Evolutionary conservation across 2,329 filamentous ascomycete genomes (phyloP), one percentile per base, ranked within the genome.

Genomic region (Trichoderma koningii): DNA sequence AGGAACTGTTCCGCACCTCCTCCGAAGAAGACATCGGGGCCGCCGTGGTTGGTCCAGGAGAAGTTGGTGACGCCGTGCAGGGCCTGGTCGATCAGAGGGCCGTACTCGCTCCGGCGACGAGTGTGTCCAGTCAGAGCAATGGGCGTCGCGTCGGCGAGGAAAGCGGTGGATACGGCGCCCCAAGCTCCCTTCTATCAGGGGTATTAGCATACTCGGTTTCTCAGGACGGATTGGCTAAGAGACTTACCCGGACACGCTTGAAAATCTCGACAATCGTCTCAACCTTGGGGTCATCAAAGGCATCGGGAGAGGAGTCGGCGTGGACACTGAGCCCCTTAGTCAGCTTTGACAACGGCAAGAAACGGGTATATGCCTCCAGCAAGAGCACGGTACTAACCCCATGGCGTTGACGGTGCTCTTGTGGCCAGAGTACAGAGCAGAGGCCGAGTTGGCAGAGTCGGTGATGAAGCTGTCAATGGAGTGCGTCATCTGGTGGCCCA

Each of bases 401-500:
- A 95, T 85, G 30, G 90, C 89, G 72, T 95, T 93, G 69, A 94
- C 91, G 0, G 87, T 90, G 72, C 86, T 89, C 83, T 95, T 95
- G 81, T 95, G 91, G 41, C 92, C 92, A 26, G 85, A 87, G 79
- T 94, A 95, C 19, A 95, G 81, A 17, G 91, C 90, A 50, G 89
- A 91, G 4, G 91, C 91, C 5, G 89, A 92, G 79, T 95, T 95
- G 77, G 92, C 92, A 67, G 89, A 92, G 76, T 95, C 91, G 44
- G 91, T 95, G 74, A 95, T 94, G 82, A 91, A 94, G 56, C 83
- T 87, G 78, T 94, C 91, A 73, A 95, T 86, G 1, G 90, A 93
- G 77, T 94, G 91, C 12, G 91, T 93, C 88, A 95, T 94, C 78
- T 94, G 91, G 76, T 96, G 92, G 21, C 92, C 92, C 12, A 94